Evolutionary conservation across 2,329 filamentous ascomycete species (phyloP).

Genomic region (Cyphellophora europaea): DNA sequence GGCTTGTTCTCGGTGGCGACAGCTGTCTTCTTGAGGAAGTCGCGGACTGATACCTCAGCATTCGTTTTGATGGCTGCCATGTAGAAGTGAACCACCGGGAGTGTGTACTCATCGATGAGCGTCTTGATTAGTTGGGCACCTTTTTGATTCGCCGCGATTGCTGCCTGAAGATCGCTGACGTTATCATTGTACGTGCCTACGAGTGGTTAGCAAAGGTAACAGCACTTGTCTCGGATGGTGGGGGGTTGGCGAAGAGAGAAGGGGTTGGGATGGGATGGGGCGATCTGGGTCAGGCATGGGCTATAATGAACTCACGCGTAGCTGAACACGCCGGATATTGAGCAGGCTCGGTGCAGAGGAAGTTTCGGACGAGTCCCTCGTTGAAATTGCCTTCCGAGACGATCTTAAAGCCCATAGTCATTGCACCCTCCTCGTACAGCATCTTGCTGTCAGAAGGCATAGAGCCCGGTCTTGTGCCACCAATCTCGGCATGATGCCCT

Average conservation of each 20-base stretch:
- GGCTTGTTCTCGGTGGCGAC: constrained; percentile 10
- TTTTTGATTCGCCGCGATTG: constrained; percentile 34
- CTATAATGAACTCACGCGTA: too few species aligned
- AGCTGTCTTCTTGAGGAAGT: constrained; percentile 20
- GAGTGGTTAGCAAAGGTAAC: too few species aligned
- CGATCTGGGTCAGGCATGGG: too few species aligned
- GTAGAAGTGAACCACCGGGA: constrained; percentile 29
- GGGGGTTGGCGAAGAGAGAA: too few species aligned
- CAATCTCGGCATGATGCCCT: constrained; percentile 63
- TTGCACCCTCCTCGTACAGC: constrained; percentile 38
- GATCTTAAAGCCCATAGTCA: constrained; percentile 31
- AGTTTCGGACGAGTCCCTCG: constrained; percentile 22
- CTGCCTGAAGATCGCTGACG: constrained; percentile 35
- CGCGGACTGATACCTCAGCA: constrained; percentile 25
- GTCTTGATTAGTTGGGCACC: constrained; percentile 27
- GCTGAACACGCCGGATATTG: constrained; percentile 9
- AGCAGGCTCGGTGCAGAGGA: constrained; percentile 20
- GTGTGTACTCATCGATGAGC: constrained; percentile 26
- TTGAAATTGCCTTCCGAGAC: constrained; percentile 26
- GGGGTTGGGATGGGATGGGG: too few species aligned
- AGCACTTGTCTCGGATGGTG: too few species aligned
- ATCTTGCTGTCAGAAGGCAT: constrained; percentile 36
- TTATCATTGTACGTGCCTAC: constrained; percentile 29
- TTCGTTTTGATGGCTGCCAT: constrained; percentile 30
- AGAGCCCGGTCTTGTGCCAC: constrained; percentile 21